These are phyloP conservation scores for Lotmaria passim DNA, from an alignment of 208 protist species.

Conservation along the genomic window DNA sequence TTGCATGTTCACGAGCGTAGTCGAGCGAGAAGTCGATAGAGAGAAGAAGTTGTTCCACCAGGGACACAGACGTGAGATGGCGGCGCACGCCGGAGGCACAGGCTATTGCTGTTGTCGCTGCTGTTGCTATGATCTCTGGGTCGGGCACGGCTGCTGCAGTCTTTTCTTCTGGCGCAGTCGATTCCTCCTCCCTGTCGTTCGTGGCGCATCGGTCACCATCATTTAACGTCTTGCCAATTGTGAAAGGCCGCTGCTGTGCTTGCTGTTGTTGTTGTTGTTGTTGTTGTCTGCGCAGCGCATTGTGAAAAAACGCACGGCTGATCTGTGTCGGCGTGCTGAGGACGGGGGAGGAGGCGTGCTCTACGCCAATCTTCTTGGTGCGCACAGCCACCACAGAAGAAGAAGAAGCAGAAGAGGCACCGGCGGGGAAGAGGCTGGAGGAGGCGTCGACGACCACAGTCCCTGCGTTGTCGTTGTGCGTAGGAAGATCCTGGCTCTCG, in stretches of 20 bases:
- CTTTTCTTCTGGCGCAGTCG: not conserved
- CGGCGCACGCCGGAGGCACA: too few relatives aligned
- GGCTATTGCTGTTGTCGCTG: conserved; percentile 11
- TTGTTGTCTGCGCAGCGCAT: not conserved
- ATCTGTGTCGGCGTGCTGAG: conserved; percentile 24
- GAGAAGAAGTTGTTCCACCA: conserved; percentile 31
- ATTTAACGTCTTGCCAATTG: too few relatives aligned
- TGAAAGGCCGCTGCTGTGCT: not conserved
- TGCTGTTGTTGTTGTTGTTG: not conserved
- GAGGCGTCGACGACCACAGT: not conserved
- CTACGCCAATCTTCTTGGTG: not conserved
- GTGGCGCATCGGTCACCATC: too few relatives aligned
- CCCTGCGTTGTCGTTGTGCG: too few relatives aligned
- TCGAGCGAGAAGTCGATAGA: conserved; percentile 28
- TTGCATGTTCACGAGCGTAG: conserved; percentile 4
- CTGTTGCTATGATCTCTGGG: not conserved
- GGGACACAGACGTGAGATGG: conserved; percentile 4
- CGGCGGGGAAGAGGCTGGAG: not conserved
- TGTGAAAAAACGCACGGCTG: conserved; percentile 22
- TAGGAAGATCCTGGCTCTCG: not conserved
- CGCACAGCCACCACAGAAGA: not conserved
- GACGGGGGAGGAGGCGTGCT: not conserved
- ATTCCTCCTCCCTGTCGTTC: too few relatives aligned
- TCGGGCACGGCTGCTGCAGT: not conserved
- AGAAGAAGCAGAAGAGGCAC: not conserved